phyloP scores from a whole-genome alignment of 2,329 filamentous ascomycete genomes.

The Fusarium tanahbumbuense region DNA sequence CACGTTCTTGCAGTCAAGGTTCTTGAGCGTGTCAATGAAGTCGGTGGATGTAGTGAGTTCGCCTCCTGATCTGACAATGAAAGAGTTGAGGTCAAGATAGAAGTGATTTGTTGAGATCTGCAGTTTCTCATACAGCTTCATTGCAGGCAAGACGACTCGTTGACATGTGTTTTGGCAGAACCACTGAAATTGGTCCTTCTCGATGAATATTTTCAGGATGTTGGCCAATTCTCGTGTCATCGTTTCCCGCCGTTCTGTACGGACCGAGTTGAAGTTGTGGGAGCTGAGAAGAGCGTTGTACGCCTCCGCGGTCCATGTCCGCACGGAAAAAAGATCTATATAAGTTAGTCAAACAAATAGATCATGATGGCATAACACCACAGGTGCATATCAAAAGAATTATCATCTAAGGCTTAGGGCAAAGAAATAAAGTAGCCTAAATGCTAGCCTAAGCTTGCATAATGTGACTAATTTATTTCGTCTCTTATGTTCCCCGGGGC shows the following conservation, averaged over 20 bases:
- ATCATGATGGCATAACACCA: too few species aligned
- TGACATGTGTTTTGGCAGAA: slow-evolving; percentile 44
- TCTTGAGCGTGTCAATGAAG: slow-evolving; percentile 48
- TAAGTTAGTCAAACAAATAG: not conserved
- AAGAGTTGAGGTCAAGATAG: slow-evolving; percentile 51
- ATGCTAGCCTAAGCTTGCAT: too few species aligned
- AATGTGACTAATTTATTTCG: too few species aligned
- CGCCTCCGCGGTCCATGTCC: slow-evolving; percentile 54
- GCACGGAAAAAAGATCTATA: slow-evolving; percentile 52
- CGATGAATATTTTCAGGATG: slow-evolving; percentile 47
- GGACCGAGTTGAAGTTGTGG: slow-evolving; percentile 45
- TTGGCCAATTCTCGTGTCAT: slow-evolving; percentile 47
- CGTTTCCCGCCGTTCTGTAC: slow-evolving; percentile 41
- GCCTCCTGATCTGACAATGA: slow-evolving; percentile 42
- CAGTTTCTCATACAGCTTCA: slow-evolving; percentile 54
- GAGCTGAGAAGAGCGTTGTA: slow-evolving; percentile 52
- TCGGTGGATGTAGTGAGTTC: slow-evolving; percentile 46
- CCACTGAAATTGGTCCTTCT: slow-evolving; percentile 40
- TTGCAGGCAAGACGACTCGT: slow-evolving; percentile 51
- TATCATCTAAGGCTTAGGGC: too few species aligned
- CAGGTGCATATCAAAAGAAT: too few species aligned
- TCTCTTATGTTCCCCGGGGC: too few species aligned
- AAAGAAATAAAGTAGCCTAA: too few species aligned
- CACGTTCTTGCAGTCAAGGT: slow-evolving; percentile 53
- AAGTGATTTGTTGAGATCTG: slow-evolving; percentile 54